These are phyloP conservation scores for Annona squamosa DNA, from an alignment of 164 flowering plant species.

Conservation along the genomic window DNA sequence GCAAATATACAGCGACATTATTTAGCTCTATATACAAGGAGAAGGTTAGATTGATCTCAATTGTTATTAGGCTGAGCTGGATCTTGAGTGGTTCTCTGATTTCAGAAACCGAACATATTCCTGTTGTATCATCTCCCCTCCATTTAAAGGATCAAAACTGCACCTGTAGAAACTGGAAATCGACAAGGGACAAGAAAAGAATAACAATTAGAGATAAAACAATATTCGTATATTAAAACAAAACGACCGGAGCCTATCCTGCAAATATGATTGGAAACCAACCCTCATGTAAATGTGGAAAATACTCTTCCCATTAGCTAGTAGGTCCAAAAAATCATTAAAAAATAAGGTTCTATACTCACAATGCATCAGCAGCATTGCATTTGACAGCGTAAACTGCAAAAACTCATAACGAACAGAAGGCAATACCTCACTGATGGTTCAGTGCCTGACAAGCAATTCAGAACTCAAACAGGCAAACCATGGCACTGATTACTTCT, in stretches of 20 bases:
- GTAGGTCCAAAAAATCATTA: background rate
- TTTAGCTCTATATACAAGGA: background rate
- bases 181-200: background rate
- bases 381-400: too few relatives aligned
- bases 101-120: constrained; percentile 70
- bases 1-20: background rate
- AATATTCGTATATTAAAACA: background rate
- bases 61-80: background rate
- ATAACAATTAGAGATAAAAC: background rate
- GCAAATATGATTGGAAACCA: background rate
- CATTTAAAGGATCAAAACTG: constrained; percentile 68
- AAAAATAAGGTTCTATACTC: too few relatives aligned
- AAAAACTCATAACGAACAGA: too few relatives aligned
- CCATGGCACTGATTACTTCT: background rate
- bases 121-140: constrained; percentile 83
- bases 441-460: background rate
- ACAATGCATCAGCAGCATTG: too few relatives aligned
- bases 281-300: background rate
- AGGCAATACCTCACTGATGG: too few relatives aligned
- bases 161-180: constrained; percentile 77
- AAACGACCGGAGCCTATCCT: background rate
- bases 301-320: background rate
- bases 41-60: background rate
- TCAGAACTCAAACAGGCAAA: background rate
- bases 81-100: constrained; percentile 34